Base-by-base conservation (phyloP, 805 yeast species). In the Cyberlindnera saturnus region DNA sequence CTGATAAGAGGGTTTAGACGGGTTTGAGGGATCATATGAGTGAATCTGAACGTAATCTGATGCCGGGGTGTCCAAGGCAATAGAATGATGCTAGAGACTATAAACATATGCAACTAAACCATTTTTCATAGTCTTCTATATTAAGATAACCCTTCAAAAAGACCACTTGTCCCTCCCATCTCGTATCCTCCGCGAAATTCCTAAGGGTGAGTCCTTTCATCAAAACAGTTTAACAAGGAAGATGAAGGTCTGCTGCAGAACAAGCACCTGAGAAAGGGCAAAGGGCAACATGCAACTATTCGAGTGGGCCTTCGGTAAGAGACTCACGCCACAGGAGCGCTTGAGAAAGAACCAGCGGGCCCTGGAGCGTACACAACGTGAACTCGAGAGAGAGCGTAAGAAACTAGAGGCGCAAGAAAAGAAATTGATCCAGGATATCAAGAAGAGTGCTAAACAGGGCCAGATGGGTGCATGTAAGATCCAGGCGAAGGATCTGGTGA, bases 261-360 rank as follows among this genome's bases (percentile, higher is more conserved):
- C 6, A 2, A 10, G 28, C 28, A 23, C 2, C 28, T 23, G 28
- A 9, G 9, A 23, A 23, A 4, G 11, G 10, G 9, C 28, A 20
- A 15, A 23, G 28, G 28, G 9, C 23, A 19, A 19, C 14, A 79
- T 80, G 85, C 76, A 77, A 55, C 60, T 83, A 55, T 77, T 93
- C 52, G 95, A 90, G 58, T 93, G 98, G 98, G 88, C 86, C 23
- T 93, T 93, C 67, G 99, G 99, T 9, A 86, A 88, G 73, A 78
- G 83, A 60, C 68, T 85, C 49, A 88, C 98, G 38, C 98, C 99
- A 10, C 97, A 90, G 61, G 99, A 93, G 66, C 76, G 89, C 62
- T 77, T 93, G 61, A 80, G 97, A 50, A 91, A 81, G 80, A 95
- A 93, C 65, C 99, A 95, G 69, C 70, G 99, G 44, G 95, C 96